Evolutionary conservation across 768 basidiomycete species (phyloP).

Genomic region (Pseudohyphozyma bogoriensis): DNA sequence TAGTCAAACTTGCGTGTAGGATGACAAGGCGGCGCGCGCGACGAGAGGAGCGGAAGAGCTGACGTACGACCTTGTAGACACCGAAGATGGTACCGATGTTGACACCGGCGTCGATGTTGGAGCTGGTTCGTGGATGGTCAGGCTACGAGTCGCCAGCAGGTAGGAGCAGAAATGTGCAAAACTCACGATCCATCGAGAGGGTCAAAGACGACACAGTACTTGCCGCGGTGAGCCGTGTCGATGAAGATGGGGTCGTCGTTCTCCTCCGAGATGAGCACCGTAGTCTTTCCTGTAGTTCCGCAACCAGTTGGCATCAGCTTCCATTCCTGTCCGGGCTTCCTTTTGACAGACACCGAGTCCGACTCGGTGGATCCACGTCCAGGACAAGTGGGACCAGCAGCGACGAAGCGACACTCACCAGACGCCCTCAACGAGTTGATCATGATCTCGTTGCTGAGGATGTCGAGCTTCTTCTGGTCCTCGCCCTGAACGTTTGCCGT

Average conservation of each 20-base stretch:
- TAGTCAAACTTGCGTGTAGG: not conserved
- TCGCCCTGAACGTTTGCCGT: slow-evolving; percentile 96
- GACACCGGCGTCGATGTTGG: slow-evolving; percentile 97
- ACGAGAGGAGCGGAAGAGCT: not conserved
- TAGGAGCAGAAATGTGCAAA: not conserved
- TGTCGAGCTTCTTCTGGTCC: slow-evolving; percentile 88
- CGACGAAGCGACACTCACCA: slow-evolving; percentile 89
- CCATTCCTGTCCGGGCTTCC: not conserved
- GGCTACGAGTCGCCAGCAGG: not conserved
- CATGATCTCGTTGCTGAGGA: slow-evolving; percentile 90
- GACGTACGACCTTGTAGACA: slow-evolving; percentile 68
- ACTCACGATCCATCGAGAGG: slow-evolving; percentile 63
- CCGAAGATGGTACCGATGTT: slow-evolving; percentile 98
- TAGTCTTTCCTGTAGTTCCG: slow-evolving; percentile 57
- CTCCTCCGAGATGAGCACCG: slow-evolving; percentile 84
- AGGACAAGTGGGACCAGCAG: too few species aligned
- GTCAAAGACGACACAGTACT: slow-evolving; percentile 97
- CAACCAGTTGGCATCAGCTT: not conserved
- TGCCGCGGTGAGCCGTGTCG: slow-evolving; percentile 70
- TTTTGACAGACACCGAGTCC: too few species aligned
- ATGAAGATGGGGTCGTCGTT: slow-evolving; percentile 70
- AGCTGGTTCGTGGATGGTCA: too few species aligned
- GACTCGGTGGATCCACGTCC: too few species aligned
- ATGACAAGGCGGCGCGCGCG: not conserved
- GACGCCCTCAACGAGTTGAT: slow-evolving; percentile 79